Evolutionary conservation across 257 asterid species (phyloP), one percentile per base, ranked within the genome.

Genomic region (Verbena officinalis): DNA sequence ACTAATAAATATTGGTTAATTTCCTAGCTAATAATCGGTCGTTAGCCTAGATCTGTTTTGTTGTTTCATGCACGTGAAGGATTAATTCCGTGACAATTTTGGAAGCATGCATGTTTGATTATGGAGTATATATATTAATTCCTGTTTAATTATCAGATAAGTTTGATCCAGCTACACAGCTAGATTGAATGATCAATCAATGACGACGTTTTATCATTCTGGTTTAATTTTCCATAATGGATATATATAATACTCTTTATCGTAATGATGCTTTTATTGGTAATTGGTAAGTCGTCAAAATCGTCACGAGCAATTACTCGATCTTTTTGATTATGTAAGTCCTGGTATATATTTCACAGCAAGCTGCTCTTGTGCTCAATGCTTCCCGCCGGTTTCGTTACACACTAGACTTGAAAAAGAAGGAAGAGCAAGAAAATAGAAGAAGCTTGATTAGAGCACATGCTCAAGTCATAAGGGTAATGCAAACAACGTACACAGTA

Each of bases 381-480:
- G 95, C 98, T 70, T 83, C 98, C 46, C 98, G 98, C 4, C 86
- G 98, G 23, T 92, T 92, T 69, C 90, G 97, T 62, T 87, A 92
- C 68, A 92, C 98, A 7, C 64, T 92, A 66, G 98, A 92, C 86
- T 78, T 92, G 79, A 81, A 60, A 65, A 89, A 84, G 71, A 91
- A 79, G 21, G 90, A 87, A 54, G 91, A 83, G 61, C 80, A 82
- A 65, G 97, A 92, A 62, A 81, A 76, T 55, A 78, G 95, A 49
- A 75, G 88, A 38, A 52, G 96, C 68, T 82, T 81, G 93, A 87
- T 92, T 65, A 79, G 97, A 76, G 97, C 97, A 39, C 98, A 92
- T 70, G 98, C 98, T 64, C 98, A 92, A 89, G 98, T 89, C 82
- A 84, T 92, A 58, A 70, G 98, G 83, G 97, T 87, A 86, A 80